Conservation (phyloP, 805 yeast genomes). For the Kazachstania psychrophila region DNA sequence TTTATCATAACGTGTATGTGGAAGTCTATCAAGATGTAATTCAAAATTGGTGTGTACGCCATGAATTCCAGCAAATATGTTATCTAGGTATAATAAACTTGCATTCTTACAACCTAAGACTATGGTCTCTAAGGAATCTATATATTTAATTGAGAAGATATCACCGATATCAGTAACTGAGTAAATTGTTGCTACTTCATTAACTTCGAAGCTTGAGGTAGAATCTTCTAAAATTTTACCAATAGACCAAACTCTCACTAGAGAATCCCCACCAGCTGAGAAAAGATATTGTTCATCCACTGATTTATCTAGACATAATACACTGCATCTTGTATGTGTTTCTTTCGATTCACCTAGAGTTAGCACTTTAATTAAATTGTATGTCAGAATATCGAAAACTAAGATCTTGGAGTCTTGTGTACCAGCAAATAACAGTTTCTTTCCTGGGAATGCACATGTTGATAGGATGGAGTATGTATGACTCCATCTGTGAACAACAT, state of each 20-base stretch:
- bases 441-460: constrained; percentile 49
- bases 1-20: constrained; percentile 62
- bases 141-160: constrained; percentile 74
- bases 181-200: constrained; percentile 63
- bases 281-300: constrained; percentile 51
- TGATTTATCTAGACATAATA: constrained; percentile 55
- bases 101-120: constrained; percentile 93
- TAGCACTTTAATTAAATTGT: constrained; percentile 38
- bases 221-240: constrained; percentile 17
- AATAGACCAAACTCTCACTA: constrained; percentile 78
- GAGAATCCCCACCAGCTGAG: constrained; percentile 84
- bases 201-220: constrained; percentile 15
- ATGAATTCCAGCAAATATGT: constrained; percentile 19
- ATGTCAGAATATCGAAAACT: constrained; percentile 59
- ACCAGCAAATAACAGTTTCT: constrained; percentile 68
- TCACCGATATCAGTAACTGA: constrained; percentile 87
- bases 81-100: constrained; percentile 62
- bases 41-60: constrained; percentile 8
- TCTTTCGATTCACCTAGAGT: constrained; percentile 38
- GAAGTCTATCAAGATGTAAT: constrained; percentile 35
- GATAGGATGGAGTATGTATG: constrained; percentile 66
- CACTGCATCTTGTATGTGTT: constrained; percentile 33
- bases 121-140: constrained; percentile 47
- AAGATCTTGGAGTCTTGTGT: constrained; percentile 78
- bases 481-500: constrained; percentile 65